These are phyloP conservation scores for Leccinum barrowsii DNA, from an alignment of 768 basidiomycete species.

Conservation along the genomic window DNA sequence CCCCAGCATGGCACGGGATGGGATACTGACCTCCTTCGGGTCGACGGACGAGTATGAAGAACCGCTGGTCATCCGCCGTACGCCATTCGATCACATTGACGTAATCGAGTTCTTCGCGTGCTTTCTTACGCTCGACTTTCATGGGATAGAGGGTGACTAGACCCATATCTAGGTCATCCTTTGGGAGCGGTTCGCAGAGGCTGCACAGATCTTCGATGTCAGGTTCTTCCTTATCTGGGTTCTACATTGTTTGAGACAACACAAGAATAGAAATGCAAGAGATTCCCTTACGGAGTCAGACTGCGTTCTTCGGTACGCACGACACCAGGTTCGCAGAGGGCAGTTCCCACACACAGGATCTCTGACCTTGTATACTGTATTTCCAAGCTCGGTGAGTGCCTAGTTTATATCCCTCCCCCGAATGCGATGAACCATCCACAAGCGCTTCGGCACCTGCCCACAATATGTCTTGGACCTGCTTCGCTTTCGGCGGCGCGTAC, in stretches of 20 bases:
- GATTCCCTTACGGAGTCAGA: slow-evolving; percentile 8
- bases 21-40: slow-evolving; percentile 69
- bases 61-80: slow-evolving; percentile 39
- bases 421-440: slow-evolving; percentile 50
- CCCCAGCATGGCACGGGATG: not conserved
- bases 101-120: slow-evolving; percentile 78
- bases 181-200: slow-evolving; percentile 58
- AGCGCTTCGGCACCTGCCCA: slow-evolving; percentile 76
- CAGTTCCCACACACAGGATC: slow-evolving; percentile 73
- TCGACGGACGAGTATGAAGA: slow-evolving; percentile 75
- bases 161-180: slow-evolving; percentile 11
- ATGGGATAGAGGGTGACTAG: slow-evolving; percentile 81
- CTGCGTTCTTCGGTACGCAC: slow-evolving; percentile 45
- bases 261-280: not conserved
- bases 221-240: slow-evolving; percentile 14
- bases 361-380: slow-evolving; percentile 86
- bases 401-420: slow-evolving; percentile 85
- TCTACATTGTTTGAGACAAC: not conserved
- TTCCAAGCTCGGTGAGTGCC: slow-evolving; percentile 92
- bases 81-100: slow-evolving; percentile 88
- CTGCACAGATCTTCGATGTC: slow-evolving; percentile 81
- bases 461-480: slow-evolving; percentile 72
- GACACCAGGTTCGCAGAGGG: slow-evolving; percentile 67
- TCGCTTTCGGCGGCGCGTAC: slow-evolving; percentile 78
- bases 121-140: slow-evolving; percentile 78